A percentile compares a stretch with the other conserved stretches of the same genome.
phyloP scores from a whole-genome alignment of 139 green algal species.

The Closterium sp. region DNA sequence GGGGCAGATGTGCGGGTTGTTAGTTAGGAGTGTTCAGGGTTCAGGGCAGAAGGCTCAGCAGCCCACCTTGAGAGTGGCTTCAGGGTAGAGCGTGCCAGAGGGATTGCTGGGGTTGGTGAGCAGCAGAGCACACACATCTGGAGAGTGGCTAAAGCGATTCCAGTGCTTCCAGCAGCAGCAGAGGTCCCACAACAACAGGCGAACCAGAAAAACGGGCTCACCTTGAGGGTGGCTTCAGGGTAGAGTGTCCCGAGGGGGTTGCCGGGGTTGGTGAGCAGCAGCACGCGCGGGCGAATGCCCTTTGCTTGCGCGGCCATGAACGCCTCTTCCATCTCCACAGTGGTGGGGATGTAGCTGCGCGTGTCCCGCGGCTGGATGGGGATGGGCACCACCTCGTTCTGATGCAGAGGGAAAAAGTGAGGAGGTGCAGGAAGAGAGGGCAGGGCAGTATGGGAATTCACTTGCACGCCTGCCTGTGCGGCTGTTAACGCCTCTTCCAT shows the following conservation, averaged over 20 bases:
- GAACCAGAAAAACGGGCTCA: background rate
- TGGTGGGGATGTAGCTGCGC: slow-evolving; percentile 33
- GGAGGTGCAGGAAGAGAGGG: no score
- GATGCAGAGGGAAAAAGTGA: background rate
- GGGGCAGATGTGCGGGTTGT: no score
- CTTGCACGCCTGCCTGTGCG: background rate
- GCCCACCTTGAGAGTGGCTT: slow-evolving; percentile 28
- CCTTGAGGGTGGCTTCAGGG: slow-evolving; percentile 36
- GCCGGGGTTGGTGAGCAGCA: slow-evolving; percentile 42
- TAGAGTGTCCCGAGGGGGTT: slow-evolving; percentile 41
- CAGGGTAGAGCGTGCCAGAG: slow-evolving; percentile 30
- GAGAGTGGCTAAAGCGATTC: no score
- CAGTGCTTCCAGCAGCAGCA: no score
- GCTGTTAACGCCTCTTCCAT: background rate
- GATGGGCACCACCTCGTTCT: slow-evolving; percentile 35
- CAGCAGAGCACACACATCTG: no score
- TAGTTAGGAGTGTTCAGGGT: no score
- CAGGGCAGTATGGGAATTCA: no score
- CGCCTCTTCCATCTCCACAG: slow-evolving; percentile 12
- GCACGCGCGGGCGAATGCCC: slow-evolving; percentile 3
- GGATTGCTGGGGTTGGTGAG: slow-evolving; percentile 14
- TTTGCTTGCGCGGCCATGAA: background rate
- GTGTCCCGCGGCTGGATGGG: slow-evolving; percentile 38
- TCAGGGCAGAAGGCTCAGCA: no score
- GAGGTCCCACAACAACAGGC: background rate